Evolutionary conservation across 495 filamentous ascomycete genomes (phyloP), one percentile per base, ranked within the genome.

Genomic region (Penicillium fimorum): DNA sequence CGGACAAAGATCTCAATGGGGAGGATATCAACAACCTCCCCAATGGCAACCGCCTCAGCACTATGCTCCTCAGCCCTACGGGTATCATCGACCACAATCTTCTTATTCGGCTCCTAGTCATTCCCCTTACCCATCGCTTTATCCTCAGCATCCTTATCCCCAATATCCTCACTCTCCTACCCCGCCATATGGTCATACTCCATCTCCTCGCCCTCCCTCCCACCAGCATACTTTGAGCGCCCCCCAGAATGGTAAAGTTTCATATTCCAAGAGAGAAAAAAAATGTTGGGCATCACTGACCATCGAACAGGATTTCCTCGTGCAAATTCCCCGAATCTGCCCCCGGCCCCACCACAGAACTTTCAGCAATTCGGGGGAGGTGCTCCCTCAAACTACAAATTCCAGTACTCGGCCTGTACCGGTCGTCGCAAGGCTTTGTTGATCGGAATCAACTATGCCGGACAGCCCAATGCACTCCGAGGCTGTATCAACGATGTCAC

Each of bases 401-500:
- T 92, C 73, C 88, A 90, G 69, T 97, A 96, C 69, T 96, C 92
- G 48, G 82, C 86, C 42, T 98, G 94, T 66, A 94, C 90, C 1
- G 94, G 94, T 37, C 83, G 88, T 52, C 80, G 91, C 60, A 96
- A 94, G 77, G 94, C 94, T 8, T 81, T 98, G 13, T 76, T 98
- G 46, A 96, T 98, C 58, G 94, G 94, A 20, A 97, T 97, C 77
- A 98, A 98, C 77, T 98, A 98, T 70, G 91, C 95, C 58, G 85
- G 88, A 12, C 94, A 97, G 68, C 83, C 87, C 32, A 94, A 92
- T 52, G 84, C 95, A 70, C 76, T 98, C 18, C 71, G 89, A 54
- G 94, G 94, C 37, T 98, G 94, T 65, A 97, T 97, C 78, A 97
- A 97, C 73, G 94, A 98, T 71, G 95, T 97, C 47, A 87, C 91